Conservation (phyloP, 495 filamentous ascomycete species). For the Xylaria scruposa region DNA sequence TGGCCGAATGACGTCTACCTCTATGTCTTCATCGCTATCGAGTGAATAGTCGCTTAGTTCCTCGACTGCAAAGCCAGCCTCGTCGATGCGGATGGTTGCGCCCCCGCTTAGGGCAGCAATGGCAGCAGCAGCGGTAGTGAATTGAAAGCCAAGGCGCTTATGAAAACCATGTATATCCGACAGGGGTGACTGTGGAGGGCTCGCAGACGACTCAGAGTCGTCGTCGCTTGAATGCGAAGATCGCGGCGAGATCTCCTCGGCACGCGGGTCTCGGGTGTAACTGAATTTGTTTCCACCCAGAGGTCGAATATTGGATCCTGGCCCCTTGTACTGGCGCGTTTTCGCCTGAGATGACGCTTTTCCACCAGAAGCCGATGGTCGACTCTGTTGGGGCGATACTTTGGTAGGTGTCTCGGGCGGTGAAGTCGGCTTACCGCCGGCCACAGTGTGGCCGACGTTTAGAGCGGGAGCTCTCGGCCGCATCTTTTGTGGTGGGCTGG, state of each 20-base stretch:
- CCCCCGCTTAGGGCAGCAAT: slow-evolving; percentile 22
- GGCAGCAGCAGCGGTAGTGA: slow-evolving; percentile 26
- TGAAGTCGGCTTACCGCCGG: slow-evolving; percentile 52
- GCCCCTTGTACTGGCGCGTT: slow-evolving; percentile 30
- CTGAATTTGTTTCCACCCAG: slow-evolving; percentile 52
- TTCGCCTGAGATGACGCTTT: slow-evolving; percentile 36
- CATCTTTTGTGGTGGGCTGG: slow-evolving; percentile 43
- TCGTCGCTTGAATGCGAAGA: slow-evolving; percentile 52
- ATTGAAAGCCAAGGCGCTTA: slow-evolving; percentile 32
- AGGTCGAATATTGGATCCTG: slow-evolving; percentile 45
- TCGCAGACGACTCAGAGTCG: slow-evolving; percentile 37
- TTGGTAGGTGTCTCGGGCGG: slow-evolving; percentile 60
- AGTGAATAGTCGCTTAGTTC: slow-evolving; percentile 52
- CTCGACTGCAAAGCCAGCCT: slow-evolving; percentile 50
- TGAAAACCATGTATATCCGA: slow-evolving; percentile 43
- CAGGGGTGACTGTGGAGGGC: slow-evolving; percentile 42
- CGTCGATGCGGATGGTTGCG: slow-evolving; percentile 41
- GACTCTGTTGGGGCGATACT: slow-evolving; percentile 48
- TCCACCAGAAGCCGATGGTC: slow-evolving; percentile 42
- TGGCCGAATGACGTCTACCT: slow-evolving; percentile 47
- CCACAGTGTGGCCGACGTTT: slow-evolving; percentile 52
- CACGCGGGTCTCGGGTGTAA: slow-evolving; percentile 46
- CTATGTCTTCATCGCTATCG: slow-evolving; percentile 47
- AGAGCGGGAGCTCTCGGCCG: slow-evolving; percentile 55
- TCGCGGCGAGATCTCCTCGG: slow-evolving; percentile 59